Evolutionary conservation across 2,329 filamentous ascomycete genomes (phyloP).

Genomic region (Clonostachys rosea): DNA sequence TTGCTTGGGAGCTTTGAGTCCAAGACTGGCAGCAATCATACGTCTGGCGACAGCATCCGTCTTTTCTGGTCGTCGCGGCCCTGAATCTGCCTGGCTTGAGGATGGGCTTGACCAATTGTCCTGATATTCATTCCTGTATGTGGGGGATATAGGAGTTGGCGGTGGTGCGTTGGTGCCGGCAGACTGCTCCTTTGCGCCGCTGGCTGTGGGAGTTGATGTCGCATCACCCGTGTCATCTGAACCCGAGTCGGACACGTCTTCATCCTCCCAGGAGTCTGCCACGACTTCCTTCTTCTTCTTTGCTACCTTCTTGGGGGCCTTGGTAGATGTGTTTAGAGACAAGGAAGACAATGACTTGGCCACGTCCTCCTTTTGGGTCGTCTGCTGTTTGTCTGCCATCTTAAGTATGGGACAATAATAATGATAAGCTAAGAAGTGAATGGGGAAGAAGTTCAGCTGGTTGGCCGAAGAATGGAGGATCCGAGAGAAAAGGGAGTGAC

Average conservation of each 20-base stretch:
- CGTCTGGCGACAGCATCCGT: slow-evolving; percentile 86
- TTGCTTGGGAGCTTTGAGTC: slow-evolving; percentile 72
- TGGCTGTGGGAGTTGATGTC: slow-evolving; percentile 14
- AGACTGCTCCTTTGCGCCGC: too few species aligned
- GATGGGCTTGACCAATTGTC: slow-evolving; percentile 3
- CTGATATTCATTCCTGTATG: slow-evolving; percentile 9
- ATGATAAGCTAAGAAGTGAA: not conserved
- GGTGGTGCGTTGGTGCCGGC: slow-evolving; percentile 50
- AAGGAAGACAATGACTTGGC: slow-evolving; percentile 22
- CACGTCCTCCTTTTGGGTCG: slow-evolving; percentile 9
- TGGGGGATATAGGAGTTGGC: slow-evolving; percentile 61
- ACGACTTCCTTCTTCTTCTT: slow-evolving; percentile 20
- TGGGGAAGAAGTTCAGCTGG: not conserved
- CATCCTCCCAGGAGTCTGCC: slow-evolving; percentile 51
- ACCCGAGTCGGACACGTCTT: slow-evolving; percentile 41
- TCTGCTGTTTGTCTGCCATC: slow-evolving; percentile 10
- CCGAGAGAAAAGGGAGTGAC: too few species aligned
- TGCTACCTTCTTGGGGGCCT: slow-evolving; percentile 4
- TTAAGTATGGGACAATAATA: not conserved
- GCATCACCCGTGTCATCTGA: slow-evolving; percentile 9
- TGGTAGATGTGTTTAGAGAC: slow-evolving; percentile 13
- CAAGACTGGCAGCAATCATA: slow-evolving; percentile 85
- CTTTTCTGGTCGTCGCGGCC: slow-evolving; percentile 67
- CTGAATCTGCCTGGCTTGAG: not conserved
- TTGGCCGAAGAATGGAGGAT: not conserved